phyloP scores from a whole-genome alignment of 805 yeast species.

The Ogataea angusta region DNA sequence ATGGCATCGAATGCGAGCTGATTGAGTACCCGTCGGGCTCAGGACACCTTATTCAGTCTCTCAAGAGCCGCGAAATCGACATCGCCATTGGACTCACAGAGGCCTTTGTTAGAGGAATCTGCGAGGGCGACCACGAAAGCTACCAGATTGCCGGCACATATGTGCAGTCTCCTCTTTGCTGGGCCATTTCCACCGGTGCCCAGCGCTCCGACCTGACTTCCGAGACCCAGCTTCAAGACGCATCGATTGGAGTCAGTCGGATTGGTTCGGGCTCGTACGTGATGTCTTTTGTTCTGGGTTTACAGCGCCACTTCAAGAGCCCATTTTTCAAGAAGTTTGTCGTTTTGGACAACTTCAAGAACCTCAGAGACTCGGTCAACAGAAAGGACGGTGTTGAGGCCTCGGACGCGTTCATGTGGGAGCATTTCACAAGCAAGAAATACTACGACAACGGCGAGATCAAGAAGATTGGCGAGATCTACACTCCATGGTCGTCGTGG shows the following conservation, averaged over 20 bases:
- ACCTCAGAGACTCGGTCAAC: conserved; percentile 79
- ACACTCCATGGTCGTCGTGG: conserved; percentile 98
- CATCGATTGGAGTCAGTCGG: conserved; percentile 73
- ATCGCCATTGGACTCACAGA: conserved; percentile 88
- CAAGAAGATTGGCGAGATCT: conserved; percentile 79
- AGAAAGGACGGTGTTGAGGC: conserved; percentile 39
- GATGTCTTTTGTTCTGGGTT: conserved; percentile 82
- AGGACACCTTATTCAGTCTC: conserved; percentile 77
- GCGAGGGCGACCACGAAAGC: conserved; percentile 55
- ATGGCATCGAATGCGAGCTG: conserved; percentile 55
- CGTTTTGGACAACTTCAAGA: conserved; percentile 63
- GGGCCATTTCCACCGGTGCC: conserved; percentile 84
- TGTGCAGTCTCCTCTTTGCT: conserved; percentile 80
- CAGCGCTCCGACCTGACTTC: conserved; percentile 52
- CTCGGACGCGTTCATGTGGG: conserved; percentile 95
- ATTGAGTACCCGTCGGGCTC: conserved; percentile 81
- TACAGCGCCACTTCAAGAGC: conserved; percentile 49
- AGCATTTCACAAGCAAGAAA: conserved; percentile 81
- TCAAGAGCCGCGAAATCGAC: conserved; percentile 63
- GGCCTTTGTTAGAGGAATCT: conserved; percentile 81
- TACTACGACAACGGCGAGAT: conserved; percentile 80
- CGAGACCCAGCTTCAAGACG: conserved; percentile 51
- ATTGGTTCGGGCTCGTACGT: conserved; percentile 91
- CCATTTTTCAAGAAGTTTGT: conserved; percentile 55
- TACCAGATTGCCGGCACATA: conserved; percentile 77